Conservation (phyloP, 2,329 filamentous ascomycete species). For the Piedraia hortae region DNA sequence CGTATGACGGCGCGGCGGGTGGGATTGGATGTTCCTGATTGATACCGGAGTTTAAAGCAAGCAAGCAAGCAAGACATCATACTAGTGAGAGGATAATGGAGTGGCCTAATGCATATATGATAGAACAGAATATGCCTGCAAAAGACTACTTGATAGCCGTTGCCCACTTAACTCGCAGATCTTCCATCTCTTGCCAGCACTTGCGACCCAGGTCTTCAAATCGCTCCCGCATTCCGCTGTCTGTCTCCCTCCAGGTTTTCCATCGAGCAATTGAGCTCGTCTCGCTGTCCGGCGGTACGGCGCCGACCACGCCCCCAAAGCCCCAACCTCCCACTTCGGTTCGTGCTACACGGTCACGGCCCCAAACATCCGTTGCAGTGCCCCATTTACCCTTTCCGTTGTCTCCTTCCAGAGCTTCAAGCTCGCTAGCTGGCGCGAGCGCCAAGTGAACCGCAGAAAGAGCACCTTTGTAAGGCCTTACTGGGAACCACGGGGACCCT, state of each 20-base stretch:
- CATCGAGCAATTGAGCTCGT: slow-evolving; percentile 26
- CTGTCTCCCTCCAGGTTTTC: slow-evolving; percentile 29
- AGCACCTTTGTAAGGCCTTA: slow-evolving; percentile 51
- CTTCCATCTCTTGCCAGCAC: slow-evolving; percentile 16
- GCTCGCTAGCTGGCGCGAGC: slow-evolving; percentile 33
- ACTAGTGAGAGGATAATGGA: too few relatives aligned
- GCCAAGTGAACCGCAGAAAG: slow-evolving; percentile 52
- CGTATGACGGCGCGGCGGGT: slow-evolving; percentile 62
- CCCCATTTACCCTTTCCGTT: slow-evolving; percentile 46
- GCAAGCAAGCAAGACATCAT: too few relatives aligned
- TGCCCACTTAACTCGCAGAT: slow-evolving; percentile 13
- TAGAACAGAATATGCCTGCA: too few relatives aligned
- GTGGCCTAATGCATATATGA: too few relatives aligned
- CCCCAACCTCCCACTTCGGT: slow-evolving; percentile 81
- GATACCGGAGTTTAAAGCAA: too few relatives aligned
- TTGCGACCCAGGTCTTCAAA: slow-evolving; percentile 38
- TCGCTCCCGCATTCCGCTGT: slow-evolving; percentile 38
- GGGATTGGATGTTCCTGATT: slow-evolving; percentile 79
- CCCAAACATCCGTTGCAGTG: slow-evolving; percentile 31
- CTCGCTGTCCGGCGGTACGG: slow-evolving; percentile 15
- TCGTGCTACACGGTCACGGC: slow-evolving; percentile 34
- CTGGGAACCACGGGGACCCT: slow-evolving; percentile 70
- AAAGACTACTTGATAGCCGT: too few relatives aligned
- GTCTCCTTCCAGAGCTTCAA: slow-evolving; percentile 26
- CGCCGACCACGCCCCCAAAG: slow-evolving; percentile 26